Evolutionary conservation across 768 basidiomycete genomes (phyloP).

Genomic region (Hygrophoropsis aurantiaca): DNA sequence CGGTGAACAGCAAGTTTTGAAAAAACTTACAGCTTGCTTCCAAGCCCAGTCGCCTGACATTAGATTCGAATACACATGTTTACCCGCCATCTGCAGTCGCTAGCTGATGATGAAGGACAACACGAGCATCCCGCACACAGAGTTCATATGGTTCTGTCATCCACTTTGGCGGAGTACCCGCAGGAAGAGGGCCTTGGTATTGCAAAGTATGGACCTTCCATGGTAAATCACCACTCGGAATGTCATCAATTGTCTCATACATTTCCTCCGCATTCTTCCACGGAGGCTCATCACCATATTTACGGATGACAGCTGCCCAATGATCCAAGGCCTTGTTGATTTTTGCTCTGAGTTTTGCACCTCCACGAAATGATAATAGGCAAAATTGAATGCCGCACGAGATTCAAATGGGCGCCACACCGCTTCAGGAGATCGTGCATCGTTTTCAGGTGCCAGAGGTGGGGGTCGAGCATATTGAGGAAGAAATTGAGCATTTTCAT

Average conservation of each 20-base stretch:
- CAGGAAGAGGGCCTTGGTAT: slow-evolving; percentile 20
- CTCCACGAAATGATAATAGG: slow-evolving; percentile 24
- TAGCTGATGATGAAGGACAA: slow-evolving; percentile 23
- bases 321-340: slow-evolving; percentile 21
- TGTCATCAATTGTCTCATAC: slow-evolving; percentile 8
- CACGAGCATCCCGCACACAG: slow-evolving; percentile 16
- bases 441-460: slow-evolving; percentile 1
- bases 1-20: not conserved
- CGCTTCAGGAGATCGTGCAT: slow-evolving; percentile 7
- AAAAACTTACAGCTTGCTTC: slow-evolving; percentile 29
- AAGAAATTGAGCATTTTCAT: slow-evolving; percentile 7
- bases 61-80: slow-evolving; percentile 25
- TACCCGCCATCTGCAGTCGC: slow-evolving; percentile 9
- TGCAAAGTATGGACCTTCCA: slow-evolving; percentile 20
- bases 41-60: slow-evolving; percentile 39
- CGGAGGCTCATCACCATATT: slow-evolving; percentile 11
- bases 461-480: not conserved
- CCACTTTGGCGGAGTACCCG: slow-evolving; percentile 24
- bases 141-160: slow-evolving; percentile 25
- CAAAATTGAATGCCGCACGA: slow-evolving; percentile 26
- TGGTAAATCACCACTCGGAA: slow-evolving; percentile 13
- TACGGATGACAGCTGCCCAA: slow-evolving; percentile 19
- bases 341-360: slow-evolving; percentile 19
- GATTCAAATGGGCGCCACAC: slow-evolving; percentile 27
- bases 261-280: slow-evolving; percentile 22